These are phyloP conservation scores for Plectosphaerella sp. DNA, from an alignment of 2,329 filamentous ascomycete genomes.

Conservation along the genomic window DNA sequence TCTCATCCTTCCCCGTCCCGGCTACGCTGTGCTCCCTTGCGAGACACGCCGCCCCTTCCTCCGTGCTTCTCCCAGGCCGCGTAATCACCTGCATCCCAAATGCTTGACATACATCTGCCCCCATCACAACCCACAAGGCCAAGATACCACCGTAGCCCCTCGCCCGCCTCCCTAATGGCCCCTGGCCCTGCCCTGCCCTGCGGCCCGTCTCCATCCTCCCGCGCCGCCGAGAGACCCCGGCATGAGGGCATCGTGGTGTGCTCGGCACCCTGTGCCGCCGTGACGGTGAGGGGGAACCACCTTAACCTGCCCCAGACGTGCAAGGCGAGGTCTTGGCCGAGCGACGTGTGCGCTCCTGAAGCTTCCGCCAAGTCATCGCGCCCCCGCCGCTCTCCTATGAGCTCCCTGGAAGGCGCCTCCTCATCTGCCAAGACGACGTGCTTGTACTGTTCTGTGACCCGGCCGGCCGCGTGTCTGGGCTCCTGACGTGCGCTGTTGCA, in stretches of 20 bases:
- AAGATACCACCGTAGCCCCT: not conserved
- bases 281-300: not conserved
- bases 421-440: not conserved
- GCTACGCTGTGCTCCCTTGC: too few species aligned
- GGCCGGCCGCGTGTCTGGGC: not conserved
- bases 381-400: not conserved
- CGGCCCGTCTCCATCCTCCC: not conserved
- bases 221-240: not conserved
- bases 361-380: not conserved
- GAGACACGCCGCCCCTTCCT: not conserved
- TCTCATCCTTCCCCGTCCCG: too few species aligned
- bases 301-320: not conserved
- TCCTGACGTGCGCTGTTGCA: not conserved
- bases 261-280: not conserved
- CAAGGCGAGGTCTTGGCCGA: not conserved
- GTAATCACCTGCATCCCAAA: conserved; percentile 2
- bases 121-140: not conserved
- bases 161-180: not conserved
- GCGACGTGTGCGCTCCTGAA: conserved; percentile 1
- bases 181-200: not conserved
- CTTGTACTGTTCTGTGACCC: too few species aligned
- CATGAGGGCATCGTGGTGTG: not conserved
- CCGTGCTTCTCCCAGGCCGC: not conserved
- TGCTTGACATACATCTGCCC: not conserved
- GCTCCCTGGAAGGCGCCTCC: not conserved